phyloP scores from a whole-genome alignment of 208 protist species.

The Leptomonas pyrrhocoris region DNA sequence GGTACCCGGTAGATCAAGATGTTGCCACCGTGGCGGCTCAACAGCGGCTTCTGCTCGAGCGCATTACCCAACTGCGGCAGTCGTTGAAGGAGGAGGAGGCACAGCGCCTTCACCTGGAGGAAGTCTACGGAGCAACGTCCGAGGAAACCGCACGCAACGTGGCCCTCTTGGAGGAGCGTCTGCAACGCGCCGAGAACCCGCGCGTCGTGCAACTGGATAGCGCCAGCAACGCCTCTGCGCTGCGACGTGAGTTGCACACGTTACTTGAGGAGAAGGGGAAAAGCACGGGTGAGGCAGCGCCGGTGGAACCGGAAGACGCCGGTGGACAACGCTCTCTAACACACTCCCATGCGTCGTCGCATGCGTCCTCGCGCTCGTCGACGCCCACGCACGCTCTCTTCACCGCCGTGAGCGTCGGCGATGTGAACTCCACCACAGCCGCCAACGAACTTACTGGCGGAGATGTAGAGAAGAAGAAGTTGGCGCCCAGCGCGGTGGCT shows the following conservation, averaged over 20 bases:
- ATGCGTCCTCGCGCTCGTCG: slow-evolving; percentile 15
- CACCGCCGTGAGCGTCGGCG: slow-evolving; percentile 19
- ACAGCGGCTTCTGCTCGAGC: slow-evolving; percentile 25
- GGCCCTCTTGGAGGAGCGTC: slow-evolving; percentile 50
- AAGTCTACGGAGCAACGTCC: slow-evolving; percentile 40
- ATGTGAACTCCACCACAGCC: slow-evolving; percentile 1
- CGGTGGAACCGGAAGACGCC: not conserved
- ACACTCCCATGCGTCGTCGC: slow-evolving; percentile 14
- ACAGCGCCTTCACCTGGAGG: slow-evolving; percentile 55
- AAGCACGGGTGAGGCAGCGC: not conserved
- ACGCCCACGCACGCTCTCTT: slow-evolving; percentile 18
- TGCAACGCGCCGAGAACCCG: slow-evolving; percentile 33
- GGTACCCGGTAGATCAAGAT: slow-evolving; percentile 27
- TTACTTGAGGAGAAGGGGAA: slow-evolving; percentile 1
- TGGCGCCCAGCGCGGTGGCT: not conserved
- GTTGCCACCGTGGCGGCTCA: slow-evolving; percentile 25
- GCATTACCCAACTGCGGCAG: slow-evolving; percentile 33
- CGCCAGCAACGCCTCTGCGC: slow-evolving; percentile 4
- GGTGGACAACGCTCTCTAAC: slow-evolving; percentile 1
- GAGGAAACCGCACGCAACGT: slow-evolving; percentile 42
- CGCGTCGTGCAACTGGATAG: slow-evolving; percentile 13
- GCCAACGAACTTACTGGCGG: not conserved
- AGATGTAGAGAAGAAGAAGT: not conserved
- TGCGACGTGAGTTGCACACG: slow-evolving; percentile 4
- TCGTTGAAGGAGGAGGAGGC: slow-evolving; percentile 47